phyloP scores from a whole-genome alignment of 371 early-diverging fungal genomes.

The Mortierella sp. region DNA sequence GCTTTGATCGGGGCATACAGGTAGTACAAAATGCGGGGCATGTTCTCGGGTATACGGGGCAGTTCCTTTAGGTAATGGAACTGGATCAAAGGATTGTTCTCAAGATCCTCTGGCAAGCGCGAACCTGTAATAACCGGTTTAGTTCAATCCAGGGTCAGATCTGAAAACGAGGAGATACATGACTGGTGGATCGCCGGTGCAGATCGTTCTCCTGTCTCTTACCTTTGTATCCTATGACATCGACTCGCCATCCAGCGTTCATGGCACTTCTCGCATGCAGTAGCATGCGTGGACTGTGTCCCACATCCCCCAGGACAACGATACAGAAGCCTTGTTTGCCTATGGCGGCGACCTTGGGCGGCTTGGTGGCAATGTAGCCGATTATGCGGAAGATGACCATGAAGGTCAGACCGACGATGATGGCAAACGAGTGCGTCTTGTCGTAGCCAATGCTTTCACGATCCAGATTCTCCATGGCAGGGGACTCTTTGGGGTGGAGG shows the following conservation, averaged over 20 bases:
- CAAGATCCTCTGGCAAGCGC: constrained; percentile 45
- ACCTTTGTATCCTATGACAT: constrained; percentile 88
- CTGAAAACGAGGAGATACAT: no score
- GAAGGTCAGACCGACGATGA: constrained; percentile 48
- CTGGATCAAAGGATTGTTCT: constrained; percentile 46
- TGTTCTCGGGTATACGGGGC: constrained; percentile 62
- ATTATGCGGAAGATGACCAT: constrained; percentile 53
- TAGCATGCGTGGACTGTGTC: constrained; percentile 95
- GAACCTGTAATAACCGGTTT: constrained; percentile 25
- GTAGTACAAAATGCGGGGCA: constrained; percentile 64
- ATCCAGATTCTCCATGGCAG: constrained; percentile 36
- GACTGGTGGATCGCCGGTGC: no score
- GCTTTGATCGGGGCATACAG: constrained; percentile 77
- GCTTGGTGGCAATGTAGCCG: constrained; percentile 37
- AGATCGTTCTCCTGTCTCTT: constrained; percentile 5
- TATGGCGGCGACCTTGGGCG: constrained; percentile 23
- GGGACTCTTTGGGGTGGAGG: neutral
- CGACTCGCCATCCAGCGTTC: constrained; percentile 75
- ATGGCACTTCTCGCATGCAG: constrained; percentile 88
- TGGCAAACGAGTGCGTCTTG: constrained; percentile 44
- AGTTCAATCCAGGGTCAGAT: neutral
- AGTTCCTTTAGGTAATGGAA: constrained; percentile 38
- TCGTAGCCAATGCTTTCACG: constrained; percentile 37
- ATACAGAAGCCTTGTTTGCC: constrained; percentile 55
- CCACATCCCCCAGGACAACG: constrained; percentile 92